Evolutionary conservation across 176 grass and related monocot genomes (phyloP).

Genomic region (Aegilops speltoides): DNA sequence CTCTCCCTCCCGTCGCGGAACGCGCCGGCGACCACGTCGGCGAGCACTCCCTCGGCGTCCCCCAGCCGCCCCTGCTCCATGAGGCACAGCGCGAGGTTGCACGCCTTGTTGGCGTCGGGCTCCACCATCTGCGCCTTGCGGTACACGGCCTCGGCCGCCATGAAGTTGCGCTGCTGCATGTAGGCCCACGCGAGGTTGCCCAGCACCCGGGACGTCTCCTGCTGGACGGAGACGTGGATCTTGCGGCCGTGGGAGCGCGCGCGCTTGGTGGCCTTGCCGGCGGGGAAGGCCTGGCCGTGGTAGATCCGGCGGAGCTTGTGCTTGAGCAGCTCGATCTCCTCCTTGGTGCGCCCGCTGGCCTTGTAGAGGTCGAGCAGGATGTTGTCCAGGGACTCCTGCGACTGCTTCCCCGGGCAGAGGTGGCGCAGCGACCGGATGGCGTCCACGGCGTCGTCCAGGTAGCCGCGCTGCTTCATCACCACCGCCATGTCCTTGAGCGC

Average conservation of each 20-base stretch:
- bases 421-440: slow-evolving; percentile 68
- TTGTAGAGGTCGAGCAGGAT: slow-evolving; percentile 77
- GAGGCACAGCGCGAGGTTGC: slow-evolving; percentile 78
- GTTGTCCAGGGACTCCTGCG: slow-evolving; percentile 79
- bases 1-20: background rate
- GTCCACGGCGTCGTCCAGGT: slow-evolving; percentile 62
- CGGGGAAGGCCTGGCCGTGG: slow-evolving; percentile 70
- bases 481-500: slow-evolving; percentile 93
- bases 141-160: slow-evolving; percentile 86
- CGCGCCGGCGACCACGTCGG: slow-evolving; percentile 40
- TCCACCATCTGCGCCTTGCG: slow-evolving; percentile 89
- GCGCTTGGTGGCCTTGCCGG: slow-evolving; percentile 56
- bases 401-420: slow-evolving; percentile 63
- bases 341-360: slow-evolving; percentile 66
- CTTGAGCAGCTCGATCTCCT: slow-evolving; percentile 89
- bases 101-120: slow-evolving; percentile 82
- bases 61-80: slow-evolving; percentile 54
- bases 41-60: slow-evolving; percentile 58
- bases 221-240: slow-evolving; percentile 81
- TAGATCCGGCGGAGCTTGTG: slow-evolving; percentile 82
- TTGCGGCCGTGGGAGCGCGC: slow-evolving; percentile 82
- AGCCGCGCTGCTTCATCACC: slow-evolving; percentile 84
- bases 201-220: slow-evolving; percentile 75
- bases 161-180: slow-evolving; percentile 79
- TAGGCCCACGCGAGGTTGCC: slow-evolving; percentile 92